Evolutionary conservation across 257 asterid species (phyloP).

Genomic region (Nicotiana tomentosiformis): DNA sequence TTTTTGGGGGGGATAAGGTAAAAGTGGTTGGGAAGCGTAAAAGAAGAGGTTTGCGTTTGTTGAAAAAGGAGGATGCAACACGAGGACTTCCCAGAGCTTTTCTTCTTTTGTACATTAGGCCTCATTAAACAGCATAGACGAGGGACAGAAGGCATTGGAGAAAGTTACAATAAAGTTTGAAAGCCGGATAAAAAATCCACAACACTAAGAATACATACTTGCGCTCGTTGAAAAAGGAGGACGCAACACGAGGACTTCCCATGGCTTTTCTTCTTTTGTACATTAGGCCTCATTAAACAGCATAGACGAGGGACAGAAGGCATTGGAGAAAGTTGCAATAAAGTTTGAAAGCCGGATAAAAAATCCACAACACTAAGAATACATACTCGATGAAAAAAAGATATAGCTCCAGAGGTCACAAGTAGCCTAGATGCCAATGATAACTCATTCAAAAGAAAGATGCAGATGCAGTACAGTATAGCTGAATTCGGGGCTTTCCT

Average conservation of each 20-base stretch:
- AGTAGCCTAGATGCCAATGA: neutral
- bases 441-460: constrained; percentile 1
- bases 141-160: neutral
- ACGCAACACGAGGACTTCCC: no score
- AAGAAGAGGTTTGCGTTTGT: no score
- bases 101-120: neutral
- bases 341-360: neutral
- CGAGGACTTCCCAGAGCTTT: no score
- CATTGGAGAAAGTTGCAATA: neutral
- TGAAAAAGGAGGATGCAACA: no score
- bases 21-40: no score
- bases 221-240: no score
- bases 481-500: neutral
- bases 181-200: neutral
- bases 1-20: no score
- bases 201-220: neutral
- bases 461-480: neutral
- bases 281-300: neutral
- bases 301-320: neutral
- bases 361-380: neutral
- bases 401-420: neutral
- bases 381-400: neutral
- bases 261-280: neutral
- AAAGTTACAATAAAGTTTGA: neutral
- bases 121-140: neutral